Percentiles rank a stretch among this genome's conserved stretches.
Evolutionary conservation across 2,329 filamentous ascomycete species (phyloP).

Genomic region (Apiospora sp.): DNA sequence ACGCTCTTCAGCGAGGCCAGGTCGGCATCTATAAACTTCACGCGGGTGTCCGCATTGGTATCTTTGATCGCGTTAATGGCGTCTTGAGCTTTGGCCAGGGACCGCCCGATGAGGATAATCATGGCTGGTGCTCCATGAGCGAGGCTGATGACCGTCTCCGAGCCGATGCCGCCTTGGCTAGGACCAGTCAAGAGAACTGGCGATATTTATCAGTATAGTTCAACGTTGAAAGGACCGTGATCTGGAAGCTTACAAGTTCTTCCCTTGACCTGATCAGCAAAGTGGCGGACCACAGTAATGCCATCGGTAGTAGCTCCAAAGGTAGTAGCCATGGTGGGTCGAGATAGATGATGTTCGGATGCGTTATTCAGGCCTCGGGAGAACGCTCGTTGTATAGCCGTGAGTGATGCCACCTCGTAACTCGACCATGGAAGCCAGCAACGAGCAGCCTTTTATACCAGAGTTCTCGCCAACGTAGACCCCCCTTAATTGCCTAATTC

Average conservation of each 20-base stretch:
- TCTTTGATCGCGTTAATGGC: slow-evolving; percentile 40
- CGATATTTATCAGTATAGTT: slow-evolving; percentile 4
- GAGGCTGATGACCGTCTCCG: slow-evolving; percentile 41
- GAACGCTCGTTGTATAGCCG: neutral
- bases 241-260: slow-evolving; percentile 35
- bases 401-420: neutral
- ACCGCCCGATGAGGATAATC: slow-evolving; percentile 41
- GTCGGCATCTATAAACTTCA: slow-evolving; percentile 40
- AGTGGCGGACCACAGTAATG: slow-evolving; percentile 31
- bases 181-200: slow-evolving; percentile 44
- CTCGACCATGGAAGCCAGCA: neutral
- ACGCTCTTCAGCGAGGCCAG: slow-evolving; percentile 42
- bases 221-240: neutral
- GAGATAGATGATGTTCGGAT: neutral
- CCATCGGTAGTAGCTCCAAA: slow-evolving; percentile 31
- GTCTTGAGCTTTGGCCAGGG: slow-evolving; percentile 36
- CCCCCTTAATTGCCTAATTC: neutral
- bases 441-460: neutral
- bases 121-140: slow-evolving; percentile 40
- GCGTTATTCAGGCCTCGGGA: no score
- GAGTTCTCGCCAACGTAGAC: neutral
- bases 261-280: slow-evolving; percentile 36
- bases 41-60: slow-evolving; percentile 33
- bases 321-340: slow-evolving; percentile 23
- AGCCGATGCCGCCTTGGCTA: slow-evolving; percentile 42